Evolutionary conservation across 2,329 filamentous ascomycete species (phyloP), one percentile per base, ranked within the genome.

Genomic region (Penicillium sp.): DNA sequence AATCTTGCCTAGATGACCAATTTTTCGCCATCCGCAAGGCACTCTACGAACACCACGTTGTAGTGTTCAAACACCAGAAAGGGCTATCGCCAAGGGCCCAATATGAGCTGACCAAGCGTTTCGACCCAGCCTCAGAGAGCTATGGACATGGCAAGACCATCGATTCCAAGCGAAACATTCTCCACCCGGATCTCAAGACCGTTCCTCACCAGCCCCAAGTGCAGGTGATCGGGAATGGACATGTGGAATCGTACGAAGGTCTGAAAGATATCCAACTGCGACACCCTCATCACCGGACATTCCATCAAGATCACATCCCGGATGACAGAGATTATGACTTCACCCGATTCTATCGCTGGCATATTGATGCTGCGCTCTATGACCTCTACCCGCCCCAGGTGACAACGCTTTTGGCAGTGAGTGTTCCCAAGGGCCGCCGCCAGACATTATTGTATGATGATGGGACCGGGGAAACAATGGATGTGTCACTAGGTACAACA

Each of bases 171-270:
- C 79, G 76, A 44, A 76, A 72, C 47, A 82, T 91, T 60, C 77
- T 91, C 14, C 86, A 90, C 63, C 87, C 87, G 0, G 88, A 91
- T 59, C 76, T 91, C 14, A 89, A 90, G 73, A 90, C 87, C 0
- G 81, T 91, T 35, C 87, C 87, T 0, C 83, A 88, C 59, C 87
- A 91, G 65, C 86, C 87, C 0, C 86, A 91, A 65, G 84, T 88
- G 1, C 87, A 91, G 62, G 83, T 90, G 46, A 90, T 91, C 53
- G 87, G 87, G 34, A 89, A 91, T 61, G 87, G 88, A 4, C 78
- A 80, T 39, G 78, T 91, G 1, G 66, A 77, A 1, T 78, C 80
- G 28, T 90, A 89, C 59, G 86, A 90, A 64, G 87, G 87, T 0
- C 72, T 91, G 9, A 70, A 78, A 57, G 76, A 89, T 64, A 78